Conservation (phyloP, 208 protist genomes). For the Acanthamoeba castellanii region DNA sequence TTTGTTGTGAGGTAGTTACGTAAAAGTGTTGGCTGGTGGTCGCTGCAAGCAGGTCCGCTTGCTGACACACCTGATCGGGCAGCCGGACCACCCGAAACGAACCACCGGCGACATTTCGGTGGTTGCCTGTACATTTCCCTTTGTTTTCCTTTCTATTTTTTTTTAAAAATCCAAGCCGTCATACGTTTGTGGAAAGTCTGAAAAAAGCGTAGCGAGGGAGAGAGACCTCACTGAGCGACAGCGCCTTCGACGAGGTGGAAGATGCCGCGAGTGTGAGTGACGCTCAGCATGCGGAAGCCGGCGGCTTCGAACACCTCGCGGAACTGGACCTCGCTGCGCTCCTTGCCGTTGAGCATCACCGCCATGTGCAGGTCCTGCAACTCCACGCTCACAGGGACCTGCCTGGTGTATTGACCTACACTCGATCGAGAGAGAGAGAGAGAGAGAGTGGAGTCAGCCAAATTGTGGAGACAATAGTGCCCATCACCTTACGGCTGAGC, state of each 20-base stretch:
- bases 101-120: background rate
- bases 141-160: background rate
- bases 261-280: constrained; percentile 30
- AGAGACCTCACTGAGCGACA: background rate
- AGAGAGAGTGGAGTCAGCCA: background rate
- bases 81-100: background rate
- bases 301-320: constrained; percentile 20
- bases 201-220: too few species aligned
- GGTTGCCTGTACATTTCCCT: too few species aligned
- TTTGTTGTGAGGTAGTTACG: background rate
- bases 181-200: too few species aligned
- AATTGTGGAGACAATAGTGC: too few species aligned
- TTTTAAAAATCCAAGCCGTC: too few species aligned
- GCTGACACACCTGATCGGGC: too few species aligned
- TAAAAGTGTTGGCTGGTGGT: background rate
- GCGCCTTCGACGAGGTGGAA: constrained; percentile 38
- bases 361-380: constrained; percentile 65
- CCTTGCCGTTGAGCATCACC: constrained; percentile 68
- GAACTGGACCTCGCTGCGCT: constrained; percentile 63
- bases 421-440: too few species aligned
- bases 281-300: background rate
- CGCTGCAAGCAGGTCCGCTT: too few species aligned
- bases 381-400: constrained; percentile 39
- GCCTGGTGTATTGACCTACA: constrained; percentile 19
- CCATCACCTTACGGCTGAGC: too few species aligned